Evolutionary conservation across 345 rosid genomes (phyloP).

Genomic region (Physaria fendleri): DNA sequence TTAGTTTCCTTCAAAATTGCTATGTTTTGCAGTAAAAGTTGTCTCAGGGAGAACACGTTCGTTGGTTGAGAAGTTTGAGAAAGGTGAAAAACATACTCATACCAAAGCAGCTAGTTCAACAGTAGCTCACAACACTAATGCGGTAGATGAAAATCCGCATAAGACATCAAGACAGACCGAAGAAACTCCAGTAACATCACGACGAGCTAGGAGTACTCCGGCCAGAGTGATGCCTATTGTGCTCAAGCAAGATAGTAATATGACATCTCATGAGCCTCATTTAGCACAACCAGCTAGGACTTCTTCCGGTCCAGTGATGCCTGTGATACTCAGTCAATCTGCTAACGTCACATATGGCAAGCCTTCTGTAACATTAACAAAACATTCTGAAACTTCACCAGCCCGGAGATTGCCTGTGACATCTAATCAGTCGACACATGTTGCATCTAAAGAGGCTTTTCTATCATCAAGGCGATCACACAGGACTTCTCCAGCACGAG

Average conservation of each 20-base stretch:
- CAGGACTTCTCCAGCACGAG: constrained; percentile 22
- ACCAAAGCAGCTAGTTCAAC: constrained; percentile 30
- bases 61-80: constrained; percentile 91
- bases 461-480: constrained; percentile 12
- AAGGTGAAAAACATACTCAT: constrained; percentile 39
- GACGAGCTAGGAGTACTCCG: constrained; percentile 34
- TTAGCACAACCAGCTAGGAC: constrained; percentile 23
- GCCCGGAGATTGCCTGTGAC: constrained; percentile 2
- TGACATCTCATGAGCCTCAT: constrained; percentile 17
- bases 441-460: constrained; percentile 1
- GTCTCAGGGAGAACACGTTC: constrained; percentile 84
- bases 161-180: constrained; percentile 18
- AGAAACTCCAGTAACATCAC: constrained; percentile 15
- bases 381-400: constrained; percentile 19
- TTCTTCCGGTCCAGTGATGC: constrained; percentile 19
- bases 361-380: constrained; percentile 15
- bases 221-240: constrained; percentile 31
- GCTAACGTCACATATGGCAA: constrained; percentile 7
- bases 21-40: constrained; percentile 71
- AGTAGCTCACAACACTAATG: constrained; percentile 4
- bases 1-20: constrained; percentile 6
- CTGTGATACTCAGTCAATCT: constrained; percentile 6
- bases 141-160: constrained; percentile 13
- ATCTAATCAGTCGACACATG: not conserved
- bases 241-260: constrained; percentile 15